These are phyloP conservation scores for Pseudogymnoascus sp. DNA, from an alignment of 2,329 filamentous ascomycete species.

Conservation along the genomic window DNA sequence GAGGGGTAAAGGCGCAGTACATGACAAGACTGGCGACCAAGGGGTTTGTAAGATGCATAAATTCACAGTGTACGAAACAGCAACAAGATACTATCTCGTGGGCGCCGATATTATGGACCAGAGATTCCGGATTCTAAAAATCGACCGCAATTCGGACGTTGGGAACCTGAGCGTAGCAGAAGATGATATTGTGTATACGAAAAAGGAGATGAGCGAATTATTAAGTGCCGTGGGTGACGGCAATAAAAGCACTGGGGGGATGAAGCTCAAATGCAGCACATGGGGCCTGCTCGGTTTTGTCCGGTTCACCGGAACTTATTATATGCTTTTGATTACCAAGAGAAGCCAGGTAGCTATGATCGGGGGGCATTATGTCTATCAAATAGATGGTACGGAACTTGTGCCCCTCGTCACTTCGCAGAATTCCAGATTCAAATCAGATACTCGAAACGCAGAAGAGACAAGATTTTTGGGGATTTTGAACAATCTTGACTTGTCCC, in stretches of 20 bases:
- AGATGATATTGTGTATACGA: slow-evolving; percentile 90
- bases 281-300: slow-evolving; percentile 97
- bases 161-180: slow-evolving; percentile 79
- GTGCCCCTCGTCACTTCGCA: slow-evolving; percentile 73
- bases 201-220: slow-evolving; percentile 87
- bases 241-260: slow-evolving; percentile 81
- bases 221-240: slow-evolving; percentile 92
- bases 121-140: slow-evolving; percentile 86
- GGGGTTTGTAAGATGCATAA: slow-evolving; percentile 71
- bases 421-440: slow-evolving; percentile 62
- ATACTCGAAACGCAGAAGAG: slow-evolving; percentile 77
- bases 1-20: slow-evolving; percentile 25
- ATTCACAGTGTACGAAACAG: slow-evolving; percentile 95
- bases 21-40: slow-evolving; percentile 33
- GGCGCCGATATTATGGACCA: slow-evolving; percentile 86
- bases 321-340: slow-evolving; percentile 96
- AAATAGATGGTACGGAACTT: slow-evolving; percentile 88
- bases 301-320: slow-evolving; percentile 89
- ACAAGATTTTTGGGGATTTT: slow-evolving; percentile 81
- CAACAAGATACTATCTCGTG: slow-evolving; percentile 87
- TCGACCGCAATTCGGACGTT: slow-evolving; percentile 78
- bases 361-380: slow-evolving; percentile 91
- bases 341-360: slow-evolving; percentile 93
- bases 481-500: slow-evolving; percentile 81
- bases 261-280: slow-evolving; percentile 81